phyloP scores from a whole-genome alignment of 2,329 filamentous ascomycete species.

The Davidsoniella virescens region DNA sequence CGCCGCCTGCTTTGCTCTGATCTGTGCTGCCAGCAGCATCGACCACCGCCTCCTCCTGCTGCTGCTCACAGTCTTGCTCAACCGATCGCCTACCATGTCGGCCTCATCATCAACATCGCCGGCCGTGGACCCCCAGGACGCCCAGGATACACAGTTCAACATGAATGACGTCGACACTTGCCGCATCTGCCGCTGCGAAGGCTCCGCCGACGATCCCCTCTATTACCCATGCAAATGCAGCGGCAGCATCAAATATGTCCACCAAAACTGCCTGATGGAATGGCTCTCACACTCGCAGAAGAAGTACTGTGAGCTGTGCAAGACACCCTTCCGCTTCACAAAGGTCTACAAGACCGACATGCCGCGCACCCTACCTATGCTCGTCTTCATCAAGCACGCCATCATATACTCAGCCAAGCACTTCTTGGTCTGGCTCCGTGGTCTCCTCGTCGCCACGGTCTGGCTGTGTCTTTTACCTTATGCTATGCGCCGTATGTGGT shows the following conservation, averaged over 20 bases:
- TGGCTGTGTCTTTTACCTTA: slow-evolving; percentile 85
- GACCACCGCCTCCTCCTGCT: not conserved
- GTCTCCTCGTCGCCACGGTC: slow-evolving; percentile 61
- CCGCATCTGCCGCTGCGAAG: slow-evolving; percentile 89
- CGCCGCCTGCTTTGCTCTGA: too few relatives aligned
- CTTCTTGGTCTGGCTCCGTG: slow-evolving; percentile 62
- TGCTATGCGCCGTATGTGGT: slow-evolving; percentile 82
- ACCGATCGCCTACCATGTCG: not conserved
- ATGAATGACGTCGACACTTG: slow-evolving; percentile 58
- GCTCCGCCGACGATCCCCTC: slow-evolving; percentile 62
- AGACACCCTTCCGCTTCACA: slow-evolving; percentile 94
- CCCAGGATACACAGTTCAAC: not conserved
- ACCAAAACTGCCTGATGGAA: slow-evolving; percentile 96
- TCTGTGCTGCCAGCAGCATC: not conserved
- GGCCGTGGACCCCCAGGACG: not conserved
- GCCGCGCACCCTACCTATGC: slow-evolving; percentile 66
- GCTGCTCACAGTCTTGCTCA: not conserved
- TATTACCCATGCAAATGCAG: slow-evolving; percentile 99
- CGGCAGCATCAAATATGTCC: slow-evolving; percentile 95
- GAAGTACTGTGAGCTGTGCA: slow-evolving; percentile 98
- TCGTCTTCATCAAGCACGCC: slow-evolving; percentile 68
- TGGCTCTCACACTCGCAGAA: slow-evolving; percentile 98
- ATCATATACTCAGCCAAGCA: slow-evolving; percentile 56
- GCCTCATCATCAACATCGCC: not conserved
- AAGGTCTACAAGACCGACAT: slow-evolving; percentile 93